A percentile compares a stretch with the other conserved stretches of the same genome.
These are phyloP conservation scores for Tirmania nivea DNA, from an alignment of 495 filamentous ascomycete genomes.

Conservation along the genomic window DNA sequence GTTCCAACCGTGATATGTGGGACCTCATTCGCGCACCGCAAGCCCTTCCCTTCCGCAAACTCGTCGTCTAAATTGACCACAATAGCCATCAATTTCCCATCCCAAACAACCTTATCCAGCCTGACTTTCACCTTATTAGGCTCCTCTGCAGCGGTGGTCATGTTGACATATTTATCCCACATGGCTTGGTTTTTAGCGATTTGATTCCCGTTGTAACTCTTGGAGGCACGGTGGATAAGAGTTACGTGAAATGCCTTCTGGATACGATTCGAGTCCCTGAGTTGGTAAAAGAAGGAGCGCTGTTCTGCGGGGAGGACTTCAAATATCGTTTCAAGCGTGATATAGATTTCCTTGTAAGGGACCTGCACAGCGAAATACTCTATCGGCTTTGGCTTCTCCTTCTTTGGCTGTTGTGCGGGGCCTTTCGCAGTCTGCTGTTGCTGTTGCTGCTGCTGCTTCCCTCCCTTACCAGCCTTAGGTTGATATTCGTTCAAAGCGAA, in stretches of 20 bases:
- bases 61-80: conserved; percentile 44
- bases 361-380: conserved; percentile 70
- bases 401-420: conserved; percentile 5
- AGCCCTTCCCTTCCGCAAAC: conserved; percentile 18
- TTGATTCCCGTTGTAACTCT: conserved; percentile 23
- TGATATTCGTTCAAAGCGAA: conserved; percentile 55
- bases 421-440: conserved; percentile 9
- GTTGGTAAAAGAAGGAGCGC: conserved; percentile 45
- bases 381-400: conserved; percentile 32
- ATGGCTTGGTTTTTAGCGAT: conserved; percentile 22
- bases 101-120: conserved; percentile 43
- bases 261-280: conserved; percentile 48
- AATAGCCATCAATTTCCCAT: conserved; percentile 69
- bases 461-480: conserved; percentile 37
- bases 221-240: conserved; percentile 54
- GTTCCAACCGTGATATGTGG: conserved; percentile 85
- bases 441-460: conserved; percentile 17
- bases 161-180: conserved; percentile 41
- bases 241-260: conserved; percentile 86
- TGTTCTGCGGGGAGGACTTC: too few species aligned
- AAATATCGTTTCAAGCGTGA: too few species aligned
- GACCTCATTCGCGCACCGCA: conserved; percentile 54
- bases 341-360: conserved; percentile 9
- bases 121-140: conserved; percentile 29
- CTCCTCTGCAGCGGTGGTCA: conserved; percentile 15